Percentiles rank a stretch among this genome's conserved stretches.
phyloP scores from a whole-genome alignment of 192 early-diverging fungal genomes.

The Rhizophagus sp. region DNA sequence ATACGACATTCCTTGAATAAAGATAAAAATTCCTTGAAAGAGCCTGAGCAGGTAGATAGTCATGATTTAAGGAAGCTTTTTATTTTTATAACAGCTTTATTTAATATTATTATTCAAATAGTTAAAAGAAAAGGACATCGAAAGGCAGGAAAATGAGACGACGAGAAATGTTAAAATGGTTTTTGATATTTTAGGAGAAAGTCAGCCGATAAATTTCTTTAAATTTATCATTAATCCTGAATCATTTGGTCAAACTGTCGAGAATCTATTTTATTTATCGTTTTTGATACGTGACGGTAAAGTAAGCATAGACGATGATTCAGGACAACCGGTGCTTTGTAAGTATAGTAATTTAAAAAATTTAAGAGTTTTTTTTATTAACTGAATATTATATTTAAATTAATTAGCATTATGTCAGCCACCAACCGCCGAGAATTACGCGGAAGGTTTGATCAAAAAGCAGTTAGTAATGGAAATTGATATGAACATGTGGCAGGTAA shows the following conservation, averaged over 20 bases:
- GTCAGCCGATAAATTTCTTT: slow-evolving; percentile 73
- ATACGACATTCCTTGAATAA: slow-evolving; percentile 41
- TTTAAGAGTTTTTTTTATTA: slow-evolving; percentile 31
- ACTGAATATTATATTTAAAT: not conserved
- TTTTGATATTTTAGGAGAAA: slow-evolving; percentile 55
- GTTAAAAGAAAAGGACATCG: slow-evolving; percentile 70
- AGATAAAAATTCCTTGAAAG: slow-evolving; percentile 49
- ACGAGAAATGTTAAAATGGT: slow-evolving; percentile 77
- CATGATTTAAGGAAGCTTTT: not conserved
- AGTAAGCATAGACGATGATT: slow-evolving; percentile 72
- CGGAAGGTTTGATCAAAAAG: slow-evolving; percentile 65
- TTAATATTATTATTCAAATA: slow-evolving; percentile 28
- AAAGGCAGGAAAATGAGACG: slow-evolving; percentile 84
- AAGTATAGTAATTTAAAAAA: slow-evolving; percentile 26
- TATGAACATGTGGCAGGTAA: slow-evolving; percentile 66
- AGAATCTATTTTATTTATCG: slow-evolving; percentile 98
- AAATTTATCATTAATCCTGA: slow-evolving; percentile 86
- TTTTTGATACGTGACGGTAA: slow-evolving; percentile 89
- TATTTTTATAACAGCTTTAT: not conserved
- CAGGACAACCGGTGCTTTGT: slow-evolving; percentile 63
- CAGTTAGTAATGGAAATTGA: slow-evolving; percentile 80
- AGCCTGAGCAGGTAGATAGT: slow-evolving; percentile 29
- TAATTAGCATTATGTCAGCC: slow-evolving; percentile 54
- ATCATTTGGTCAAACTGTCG: slow-evolving; percentile 91
- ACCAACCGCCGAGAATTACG: slow-evolving; percentile 71